Conservation (phyloP, 1,284 basidiomycete species). For the Trichosporon sp. region DNA sequence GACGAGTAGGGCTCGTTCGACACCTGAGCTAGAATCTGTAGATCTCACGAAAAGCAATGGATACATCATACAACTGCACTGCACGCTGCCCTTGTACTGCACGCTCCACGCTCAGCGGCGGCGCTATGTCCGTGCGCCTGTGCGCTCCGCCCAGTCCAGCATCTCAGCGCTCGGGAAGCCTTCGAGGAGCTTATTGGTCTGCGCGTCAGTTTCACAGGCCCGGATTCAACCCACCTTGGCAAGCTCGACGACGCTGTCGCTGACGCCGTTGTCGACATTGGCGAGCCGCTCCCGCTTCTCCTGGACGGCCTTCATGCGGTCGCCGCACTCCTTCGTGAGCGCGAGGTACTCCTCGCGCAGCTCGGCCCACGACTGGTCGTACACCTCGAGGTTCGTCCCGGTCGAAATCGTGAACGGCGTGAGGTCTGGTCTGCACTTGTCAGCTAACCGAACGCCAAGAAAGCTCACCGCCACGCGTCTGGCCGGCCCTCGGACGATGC, state of each 20-base stretch:
- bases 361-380: conserved; percentile 40
- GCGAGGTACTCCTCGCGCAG: conserved; percentile 42
- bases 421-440: conserved; percentile 32
- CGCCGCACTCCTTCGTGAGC: conserved; percentile 32
- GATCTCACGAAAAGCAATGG: background rate
- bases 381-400: conserved; percentile 37
- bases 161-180: conserved; percentile 43
- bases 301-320: conserved; percentile 32
- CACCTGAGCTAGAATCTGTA: background rate
- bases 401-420: conserved; percentile 39
- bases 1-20: conserved; percentile 41
- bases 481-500: conserved; percentile 19
- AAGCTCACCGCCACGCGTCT: conserved; percentile 44
- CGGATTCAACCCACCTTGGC: conserved; percentile 33
- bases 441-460: background rate
- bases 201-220: background rate
- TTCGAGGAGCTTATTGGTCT: conserved; percentile 43
- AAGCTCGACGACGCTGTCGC: conserved; percentile 41
- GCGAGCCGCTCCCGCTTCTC: conserved; percentile 39
- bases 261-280: conserved; percentile 36
- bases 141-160: conserved; percentile 42
- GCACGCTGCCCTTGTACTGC: conserved; percentile 4
- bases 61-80: conserved; percentile 5
- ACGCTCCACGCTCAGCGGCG: background rate
- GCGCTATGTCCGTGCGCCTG: background rate